Conservation (phyloP, 2,329 filamentous ascomycete species). For the Colletotrichum neosansevieriae region DNA sequence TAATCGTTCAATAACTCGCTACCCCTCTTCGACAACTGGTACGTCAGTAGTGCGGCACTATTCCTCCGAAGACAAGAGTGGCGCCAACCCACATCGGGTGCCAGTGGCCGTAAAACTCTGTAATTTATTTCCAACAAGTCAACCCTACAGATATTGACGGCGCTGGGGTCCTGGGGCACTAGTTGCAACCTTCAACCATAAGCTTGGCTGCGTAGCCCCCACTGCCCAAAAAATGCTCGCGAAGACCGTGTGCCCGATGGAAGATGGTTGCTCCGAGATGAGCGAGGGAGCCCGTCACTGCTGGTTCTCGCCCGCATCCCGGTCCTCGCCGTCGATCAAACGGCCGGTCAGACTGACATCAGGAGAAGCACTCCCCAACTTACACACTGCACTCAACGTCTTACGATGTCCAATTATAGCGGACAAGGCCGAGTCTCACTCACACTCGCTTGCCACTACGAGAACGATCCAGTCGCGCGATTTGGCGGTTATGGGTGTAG, state of each 20-base stretch:
- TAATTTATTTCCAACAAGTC: slow-evolving; percentile 35
- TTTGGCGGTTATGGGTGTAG: not conserved
- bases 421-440: slow-evolving; percentile 18
- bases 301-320: slow-evolving; percentile 13
- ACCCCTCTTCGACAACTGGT: not conserved
- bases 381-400: not conserved
- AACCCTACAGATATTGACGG: slow-evolving; percentile 39
- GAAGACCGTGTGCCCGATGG: slow-evolving; percentile 15
- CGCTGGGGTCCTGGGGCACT: slow-evolving; percentile 20
- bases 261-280: slow-evolving; percentile 38
- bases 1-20: not conserved
- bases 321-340: slow-evolving; percentile 39
- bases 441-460: slow-evolving; percentile 17
- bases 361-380: slow-evolving; percentile 13
- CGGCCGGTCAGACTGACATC: slow-evolving; percentile 31
- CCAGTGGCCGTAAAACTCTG: slow-evolving; percentile 29
- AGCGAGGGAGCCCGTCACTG: slow-evolving; percentile 34
- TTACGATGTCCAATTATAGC: slow-evolving; percentile 37
- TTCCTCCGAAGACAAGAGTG: slow-evolving; percentile 33
- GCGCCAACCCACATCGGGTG: slow-evolving; percentile 22
- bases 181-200: slow-evolving; percentile 34
- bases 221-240: not conserved
- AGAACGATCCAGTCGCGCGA: slow-evolving; percentile 7
- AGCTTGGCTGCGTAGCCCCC: slow-evolving; percentile 31
- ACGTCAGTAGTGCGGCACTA: slow-evolving; percentile 37